Conservation (phyloP, 2,329 filamentous ascomycete species). For the Davidsoniella eucalypti region DNA sequence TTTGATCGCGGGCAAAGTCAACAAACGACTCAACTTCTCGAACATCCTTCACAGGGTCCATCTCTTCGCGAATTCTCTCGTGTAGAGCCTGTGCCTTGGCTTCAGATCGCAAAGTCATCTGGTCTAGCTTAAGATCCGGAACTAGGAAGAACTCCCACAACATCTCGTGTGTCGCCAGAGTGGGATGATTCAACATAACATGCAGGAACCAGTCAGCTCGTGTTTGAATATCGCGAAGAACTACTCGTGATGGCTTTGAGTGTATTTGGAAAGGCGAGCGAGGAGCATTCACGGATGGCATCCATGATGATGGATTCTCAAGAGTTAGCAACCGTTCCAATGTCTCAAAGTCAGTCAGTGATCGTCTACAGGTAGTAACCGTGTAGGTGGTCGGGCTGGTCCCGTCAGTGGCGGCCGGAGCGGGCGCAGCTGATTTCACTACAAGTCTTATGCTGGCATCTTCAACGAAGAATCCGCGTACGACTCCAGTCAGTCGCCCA, state of each 20-base stretch:
- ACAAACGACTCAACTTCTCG: constrained; percentile 88
- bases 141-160: constrained; percentile 98
- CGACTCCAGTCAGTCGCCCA: constrained; percentile 76
- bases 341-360: constrained; percentile 79
- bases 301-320: constrained; percentile 91
- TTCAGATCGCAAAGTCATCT: constrained; percentile 76
- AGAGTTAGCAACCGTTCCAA: constrained; percentile 66
- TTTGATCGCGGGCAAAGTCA: constrained; percentile 75
- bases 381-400: constrained; percentile 71
- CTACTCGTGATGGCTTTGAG: constrained; percentile 72
- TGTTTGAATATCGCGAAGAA: constrained; percentile 75
- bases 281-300: constrained; percentile 61
- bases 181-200: constrained; percentile 72
- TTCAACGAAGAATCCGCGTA: constrained; percentile 92
- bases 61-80: constrained; percentile 80
- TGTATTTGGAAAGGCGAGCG: constrained; percentile 86
- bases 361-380: constrained; percentile 84
- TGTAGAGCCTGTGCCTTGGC: constrained; percentile 69
- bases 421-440: constrained; percentile 81
- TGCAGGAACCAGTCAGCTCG: constrained; percentile 78
- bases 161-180: constrained; percentile 91
- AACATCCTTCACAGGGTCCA: constrained; percentile 66
- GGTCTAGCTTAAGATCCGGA: constrained; percentile 75
- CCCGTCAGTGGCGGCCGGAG: constrained; percentile 28
- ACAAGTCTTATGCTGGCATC: constrained; percentile 87